Evolutionary conservation across 1,284 basidiomycete genomes (phyloP).

Genomic region (Ceratobasidium sp.): DNA sequence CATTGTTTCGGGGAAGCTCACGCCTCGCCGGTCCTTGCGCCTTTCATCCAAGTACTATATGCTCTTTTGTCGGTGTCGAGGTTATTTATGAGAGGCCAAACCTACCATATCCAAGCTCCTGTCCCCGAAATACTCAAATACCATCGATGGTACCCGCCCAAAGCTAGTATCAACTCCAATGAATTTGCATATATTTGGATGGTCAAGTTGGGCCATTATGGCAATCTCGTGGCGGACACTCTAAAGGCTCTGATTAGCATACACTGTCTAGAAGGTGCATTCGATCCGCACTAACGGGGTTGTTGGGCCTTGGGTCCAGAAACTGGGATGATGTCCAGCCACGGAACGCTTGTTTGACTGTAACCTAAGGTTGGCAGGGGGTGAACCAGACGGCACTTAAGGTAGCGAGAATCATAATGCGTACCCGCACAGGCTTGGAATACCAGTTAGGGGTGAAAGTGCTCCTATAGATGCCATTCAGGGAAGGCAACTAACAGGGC

Average conservation of each 20-base stretch:
- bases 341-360: constrained; percentile 2
- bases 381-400: background rate
- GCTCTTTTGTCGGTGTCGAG: background rate
- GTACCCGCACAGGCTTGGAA: constrained; percentile 26
- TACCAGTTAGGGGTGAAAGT: constrained; percentile 39
- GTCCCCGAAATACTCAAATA: constrained; percentile 25
- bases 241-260: background rate
- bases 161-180: constrained; percentile 25
- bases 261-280: background rate
- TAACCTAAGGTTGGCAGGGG: background rate
- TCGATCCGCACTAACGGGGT: background rate
- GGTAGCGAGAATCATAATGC: background rate
- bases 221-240: constrained; percentile 21
- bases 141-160: constrained; percentile 5
- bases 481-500: too few species aligned
- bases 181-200: constrained; percentile 31
- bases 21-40: too few species aligned
- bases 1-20: background rate
- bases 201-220: constrained; percentile 26
- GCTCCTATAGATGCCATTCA: background rate
- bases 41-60: background rate
- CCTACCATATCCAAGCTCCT: constrained; percentile 6
- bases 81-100: background rate
- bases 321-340: background rate
- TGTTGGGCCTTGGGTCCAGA: background rate